Conservation (phyloP, 805 yeast species). For the Yamadazyma endophytica region DNA sequence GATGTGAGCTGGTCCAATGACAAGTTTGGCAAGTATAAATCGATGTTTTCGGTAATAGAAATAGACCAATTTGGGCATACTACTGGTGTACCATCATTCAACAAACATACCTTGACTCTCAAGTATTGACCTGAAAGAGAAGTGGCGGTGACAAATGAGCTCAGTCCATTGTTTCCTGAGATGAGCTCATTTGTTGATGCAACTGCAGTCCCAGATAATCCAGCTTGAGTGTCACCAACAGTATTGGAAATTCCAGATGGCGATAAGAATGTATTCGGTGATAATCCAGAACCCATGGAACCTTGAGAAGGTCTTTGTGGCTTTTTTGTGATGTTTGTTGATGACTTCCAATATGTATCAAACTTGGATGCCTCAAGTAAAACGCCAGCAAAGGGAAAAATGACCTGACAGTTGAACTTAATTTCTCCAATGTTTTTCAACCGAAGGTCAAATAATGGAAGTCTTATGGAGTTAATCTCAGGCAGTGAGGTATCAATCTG, state of each 20-base stretch:
- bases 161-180: slow-evolving; percentile 9
- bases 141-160: slow-evolving; percentile 83
- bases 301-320: slow-evolving; percentile 19
- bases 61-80: slow-evolving; percentile 68
- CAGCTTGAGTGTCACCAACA: slow-evolving; percentile 6
- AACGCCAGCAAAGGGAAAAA: slow-evolving; percentile 81
- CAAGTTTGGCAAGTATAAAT: slow-evolving; percentile 59
- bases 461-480: slow-evolving; percentile 36
- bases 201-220: slow-evolving; percentile 5
- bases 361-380: slow-evolving; percentile 87
- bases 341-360: slow-evolving; percentile 92
- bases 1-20: slow-evolving; percentile 42
- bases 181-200: slow-evolving; percentile 16
- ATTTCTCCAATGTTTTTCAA: slow-evolving; percentile 79
- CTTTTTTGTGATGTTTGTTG: slow-evolving; percentile 55
- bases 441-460: slow-evolving; percentile 81
- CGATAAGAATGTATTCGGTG: slow-evolving; percentile 38
- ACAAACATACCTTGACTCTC: slow-evolving; percentile 61
- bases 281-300: slow-evolving; percentile 38
- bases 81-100: slow-evolving; percentile 82
- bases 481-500: slow-evolving; percentile 38
- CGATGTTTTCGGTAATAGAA: slow-evolving; percentile 46
- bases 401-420: slow-evolving; percentile 72
- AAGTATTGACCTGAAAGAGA: slow-evolving; percentile 81
- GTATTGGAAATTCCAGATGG: slow-evolving; percentile 23